These are phyloP conservation scores for Imleria badia DNA, from an alignment of 768 basidiomycete genomes.

Conservation along the genomic window DNA sequence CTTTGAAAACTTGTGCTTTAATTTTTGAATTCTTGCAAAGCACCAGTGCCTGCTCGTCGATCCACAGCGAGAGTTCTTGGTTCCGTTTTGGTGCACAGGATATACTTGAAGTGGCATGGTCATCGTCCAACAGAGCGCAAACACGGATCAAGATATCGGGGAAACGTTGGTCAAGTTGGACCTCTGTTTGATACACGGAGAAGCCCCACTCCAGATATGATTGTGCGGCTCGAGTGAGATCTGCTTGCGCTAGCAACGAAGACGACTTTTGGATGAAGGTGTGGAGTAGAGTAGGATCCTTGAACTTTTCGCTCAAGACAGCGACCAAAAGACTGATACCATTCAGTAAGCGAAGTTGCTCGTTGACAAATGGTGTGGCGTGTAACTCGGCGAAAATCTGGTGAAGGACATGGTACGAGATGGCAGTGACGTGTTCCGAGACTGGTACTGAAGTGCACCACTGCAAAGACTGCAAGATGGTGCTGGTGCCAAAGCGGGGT, in stretches of 20 bases:
- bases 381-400: conserved; percentile 69
- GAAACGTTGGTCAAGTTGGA: conserved; percentile 49
- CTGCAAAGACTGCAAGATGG: conserved; percentile 52
- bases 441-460: conserved; percentile 55
- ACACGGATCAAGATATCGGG: conserved; percentile 71
- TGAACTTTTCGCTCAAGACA: conserved; percentile 53
- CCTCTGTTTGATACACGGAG: conserved; percentile 42
- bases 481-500: conserved; percentile 52
- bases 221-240: conserved; percentile 67
- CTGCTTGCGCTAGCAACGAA: conserved; percentile 62
- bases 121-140: conserved; percentile 58
- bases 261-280: conserved; percentile 66
- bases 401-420: conserved; percentile 76
- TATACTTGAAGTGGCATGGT: conserved; percentile 36
- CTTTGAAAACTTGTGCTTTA: conserved; percentile 46
- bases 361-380: conserved; percentile 71
- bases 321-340: conserved; percentile 75
- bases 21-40: conserved; percentile 42
- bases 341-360: conserved; percentile 75
- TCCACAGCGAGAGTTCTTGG: conserved; percentile 56
- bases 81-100: conserved; percentile 37
- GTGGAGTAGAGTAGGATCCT: conserved; percentile 60
- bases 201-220: conserved; percentile 82
- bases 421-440: conserved; percentile 48
- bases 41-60: conserved; percentile 51